These are phyloP conservation scores for Leonotis leonurus DNA, from an alignment of 257 asterid genomes.

Conservation along the genomic window DNA sequence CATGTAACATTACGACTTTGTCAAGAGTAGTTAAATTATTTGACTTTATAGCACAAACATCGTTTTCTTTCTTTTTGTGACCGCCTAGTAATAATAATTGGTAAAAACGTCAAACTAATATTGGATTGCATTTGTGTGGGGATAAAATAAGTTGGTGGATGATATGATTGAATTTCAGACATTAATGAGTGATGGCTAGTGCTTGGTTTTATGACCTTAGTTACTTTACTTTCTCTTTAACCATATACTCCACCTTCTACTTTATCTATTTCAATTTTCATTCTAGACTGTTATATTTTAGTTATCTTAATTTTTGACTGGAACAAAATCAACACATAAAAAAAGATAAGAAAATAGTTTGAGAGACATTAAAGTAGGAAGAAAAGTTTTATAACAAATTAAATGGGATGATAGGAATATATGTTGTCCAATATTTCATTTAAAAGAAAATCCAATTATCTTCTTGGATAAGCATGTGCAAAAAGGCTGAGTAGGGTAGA, in stretches of 20 bases:
- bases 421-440: too few species aligned
- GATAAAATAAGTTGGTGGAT: slow-evolving; percentile 26
- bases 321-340: too few species aligned
- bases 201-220: slow-evolving; percentile 11
- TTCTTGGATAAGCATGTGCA: slow-evolving; percentile 20
- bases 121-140: slow-evolving; percentile 34
- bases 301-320: too few species aligned
- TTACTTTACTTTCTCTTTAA: not conserved
- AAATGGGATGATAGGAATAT: too few species aligned
- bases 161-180: slow-evolving; percentile 17
- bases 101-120: slow-evolving; percentile 12
- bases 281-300: too few species aligned
- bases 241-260: not conserved
- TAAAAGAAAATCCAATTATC: slow-evolving; percentile 16
- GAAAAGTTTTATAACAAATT: too few species aligned
- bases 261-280: not conserved
- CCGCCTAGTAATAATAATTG: not conserved
- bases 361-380: too few species aligned
- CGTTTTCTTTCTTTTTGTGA: not conserved
- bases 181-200: slow-evolving; percentile 17
- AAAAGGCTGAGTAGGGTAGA: not conserved
- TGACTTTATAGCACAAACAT: not conserved
- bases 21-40: slow-evolving; percentile 16
- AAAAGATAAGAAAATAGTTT: too few species aligned
- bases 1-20: slow-evolving; percentile 2